phyloP scores from a whole-genome alignment of 495 filamentous ascomycete species.

The Talaromyces wortmannii region DNA sequence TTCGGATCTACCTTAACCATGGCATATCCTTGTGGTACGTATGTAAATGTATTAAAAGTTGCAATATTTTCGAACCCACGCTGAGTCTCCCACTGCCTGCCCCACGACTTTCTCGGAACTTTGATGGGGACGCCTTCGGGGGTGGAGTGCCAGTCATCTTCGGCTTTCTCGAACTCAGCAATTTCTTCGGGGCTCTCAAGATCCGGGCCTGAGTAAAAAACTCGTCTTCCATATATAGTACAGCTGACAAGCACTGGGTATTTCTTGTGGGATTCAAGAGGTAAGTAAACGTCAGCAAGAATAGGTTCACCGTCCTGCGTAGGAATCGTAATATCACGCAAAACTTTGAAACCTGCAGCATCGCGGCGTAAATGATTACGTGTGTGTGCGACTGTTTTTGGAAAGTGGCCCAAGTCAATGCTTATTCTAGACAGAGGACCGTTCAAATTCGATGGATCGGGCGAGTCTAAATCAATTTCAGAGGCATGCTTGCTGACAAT shows the following conservation, averaged over 20 bases:
- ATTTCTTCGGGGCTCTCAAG: background rate
- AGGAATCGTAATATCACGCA: background rate
- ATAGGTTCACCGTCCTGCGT: background rate
- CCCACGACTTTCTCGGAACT: background rate
- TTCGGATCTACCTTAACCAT: background rate
- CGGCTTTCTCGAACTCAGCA: background rate
- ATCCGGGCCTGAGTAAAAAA: background rate
- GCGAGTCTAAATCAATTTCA: background rate
- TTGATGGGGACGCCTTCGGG: background rate
- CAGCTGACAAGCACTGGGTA: background rate
- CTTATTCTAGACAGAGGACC: background rate
- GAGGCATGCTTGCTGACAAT: background rate
- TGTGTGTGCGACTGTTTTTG: background rate
- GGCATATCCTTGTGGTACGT: background rate
- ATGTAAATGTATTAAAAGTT: background rate
- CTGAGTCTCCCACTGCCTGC: background rate
- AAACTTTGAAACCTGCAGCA: background rate
- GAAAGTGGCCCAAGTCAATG: background rate
- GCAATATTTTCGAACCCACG: background rate
- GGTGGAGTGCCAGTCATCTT: background rate
- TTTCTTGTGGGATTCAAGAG: background rate
- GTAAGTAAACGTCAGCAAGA: background rate
- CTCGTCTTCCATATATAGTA: background rate
- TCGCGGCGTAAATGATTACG: background rate
- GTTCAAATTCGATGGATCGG: background rate